These are phyloP conservation scores for Coniochaeta sp. DNA, from an alignment of 2,329 filamentous ascomycete genomes.

Conservation along the genomic window DNA sequence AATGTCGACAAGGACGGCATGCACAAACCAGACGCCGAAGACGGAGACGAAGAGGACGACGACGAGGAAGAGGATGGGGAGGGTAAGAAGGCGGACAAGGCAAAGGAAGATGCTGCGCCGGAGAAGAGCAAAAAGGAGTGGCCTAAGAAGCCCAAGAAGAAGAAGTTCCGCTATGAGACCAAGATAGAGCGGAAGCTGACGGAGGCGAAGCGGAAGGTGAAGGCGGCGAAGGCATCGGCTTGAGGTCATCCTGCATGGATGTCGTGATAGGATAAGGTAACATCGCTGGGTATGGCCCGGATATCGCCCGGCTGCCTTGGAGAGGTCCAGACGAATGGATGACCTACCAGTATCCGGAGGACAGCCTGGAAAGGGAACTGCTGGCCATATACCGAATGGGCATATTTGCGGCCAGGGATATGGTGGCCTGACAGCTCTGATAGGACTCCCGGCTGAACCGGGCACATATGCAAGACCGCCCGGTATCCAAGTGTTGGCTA, in stretches of 20 bases:
- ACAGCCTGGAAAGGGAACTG: too few species aligned
- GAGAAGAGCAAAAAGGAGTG: slow-evolving; percentile 31
- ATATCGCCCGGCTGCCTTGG: too few species aligned
- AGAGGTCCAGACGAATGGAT: too few species aligned
- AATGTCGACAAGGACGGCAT: slow-evolving; percentile 70
- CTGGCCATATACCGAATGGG: too few species aligned
- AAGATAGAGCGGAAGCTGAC: slow-evolving; percentile 77
- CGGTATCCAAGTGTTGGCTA: too few species aligned
- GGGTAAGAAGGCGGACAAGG: slow-evolving; percentile 22
- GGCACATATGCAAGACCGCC: too few species aligned
- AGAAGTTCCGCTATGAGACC: slow-evolving; percentile 87
- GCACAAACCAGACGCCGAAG: slow-evolving; percentile 42
- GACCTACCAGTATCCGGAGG: too few species aligned
- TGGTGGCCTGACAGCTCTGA: too few species aligned
- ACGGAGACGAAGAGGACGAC: slow-evolving; percentile 24
- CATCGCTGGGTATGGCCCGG: slow-evolving; percentile 6
- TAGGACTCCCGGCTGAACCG: too few species aligned
- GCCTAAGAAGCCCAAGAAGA: slow-evolving; percentile 71
- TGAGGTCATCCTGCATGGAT: neutral
- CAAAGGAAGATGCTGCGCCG: slow-evolving; percentile 16
- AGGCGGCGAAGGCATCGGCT: slow-evolving; percentile 32
- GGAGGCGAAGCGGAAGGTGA: slow-evolving; percentile 63
- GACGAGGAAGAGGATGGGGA: slow-evolving; percentile 23
- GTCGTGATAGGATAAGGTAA: slow-evolving; percentile 20
- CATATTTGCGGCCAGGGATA: too few species aligned